Conservation (phyloP, 345 rosid species). For the Eucalyptus melliodora region DNA sequence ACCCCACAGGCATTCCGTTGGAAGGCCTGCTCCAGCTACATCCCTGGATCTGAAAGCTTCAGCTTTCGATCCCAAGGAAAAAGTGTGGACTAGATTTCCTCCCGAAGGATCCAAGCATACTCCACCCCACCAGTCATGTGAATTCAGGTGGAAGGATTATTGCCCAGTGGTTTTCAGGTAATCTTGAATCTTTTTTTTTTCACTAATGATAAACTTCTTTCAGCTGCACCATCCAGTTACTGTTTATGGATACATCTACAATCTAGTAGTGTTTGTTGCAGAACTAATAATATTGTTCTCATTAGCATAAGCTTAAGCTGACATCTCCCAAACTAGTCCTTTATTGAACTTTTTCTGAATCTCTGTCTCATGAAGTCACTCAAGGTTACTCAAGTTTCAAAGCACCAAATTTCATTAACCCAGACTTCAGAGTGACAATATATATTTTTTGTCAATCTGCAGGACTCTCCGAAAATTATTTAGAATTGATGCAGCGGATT, state of each 20-base stretch:
- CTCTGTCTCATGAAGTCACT: not conserved
- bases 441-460: not conserved
- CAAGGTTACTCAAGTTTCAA: not conserved
- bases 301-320: not conserved
- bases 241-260: not conserved
- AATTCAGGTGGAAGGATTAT: conserved; percentile 96
- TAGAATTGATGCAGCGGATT: conserved; percentile 90
- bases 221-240: not conserved
- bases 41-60: conserved; percentile 84
- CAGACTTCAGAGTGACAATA: not conserved
- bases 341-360: not conserved
- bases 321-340: not conserved
- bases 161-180: conserved; percentile 98
- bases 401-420: not conserved
- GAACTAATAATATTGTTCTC: not conserved
- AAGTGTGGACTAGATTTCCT: conserved; percentile 96
- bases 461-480: conserved; percentile 95
- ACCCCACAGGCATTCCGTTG: conserved; percentile 70
- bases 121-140: conserved; percentile 88
- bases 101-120: conserved; percentile 91
- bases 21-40: conserved; percentile 83
- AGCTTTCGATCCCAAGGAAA: conserved; percentile 87
- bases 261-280: not conserved
- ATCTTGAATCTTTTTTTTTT: not conserved
- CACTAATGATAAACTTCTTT: not conserved